A percentile compares a stretch with the other conserved stretches of the same genome.
phyloP scores from a whole-genome alignment of 768 basidiomycete genomes.

The Suillus occidentalis region DNA sequence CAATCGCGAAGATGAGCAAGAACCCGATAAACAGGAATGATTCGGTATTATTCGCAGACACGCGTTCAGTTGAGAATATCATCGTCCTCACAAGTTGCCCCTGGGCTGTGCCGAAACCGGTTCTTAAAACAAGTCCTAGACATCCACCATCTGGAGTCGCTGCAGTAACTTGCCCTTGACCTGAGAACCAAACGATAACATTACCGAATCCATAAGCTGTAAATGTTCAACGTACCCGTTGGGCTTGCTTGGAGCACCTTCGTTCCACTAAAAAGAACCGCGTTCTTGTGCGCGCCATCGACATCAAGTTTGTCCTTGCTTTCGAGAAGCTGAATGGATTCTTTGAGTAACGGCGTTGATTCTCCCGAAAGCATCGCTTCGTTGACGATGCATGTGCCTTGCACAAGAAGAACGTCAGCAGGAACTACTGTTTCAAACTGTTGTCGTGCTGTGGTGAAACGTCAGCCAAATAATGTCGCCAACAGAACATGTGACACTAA shows the following conservation, averaged over 20 bases:
- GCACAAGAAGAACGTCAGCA: constrained; percentile 89
- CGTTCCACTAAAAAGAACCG: constrained; percentile 93
- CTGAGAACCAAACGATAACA: constrained; percentile 10
- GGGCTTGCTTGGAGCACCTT: constrained; percentile 84
- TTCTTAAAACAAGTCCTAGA: constrained; percentile 88
- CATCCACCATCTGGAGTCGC: constrained; percentile 90
- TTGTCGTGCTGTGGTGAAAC: constrained; percentile 48
- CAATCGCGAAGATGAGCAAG: constrained; percentile 94
- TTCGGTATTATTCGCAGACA: constrained; percentile 95
- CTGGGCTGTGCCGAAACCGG: constrained; percentile 97
- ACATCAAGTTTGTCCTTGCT: constrained; percentile 75
- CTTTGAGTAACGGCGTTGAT: constrained; percentile 95
- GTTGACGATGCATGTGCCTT: constrained; percentile 94
- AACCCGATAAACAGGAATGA: constrained; percentile 98
- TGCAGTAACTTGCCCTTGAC: constrained; percentile 38
- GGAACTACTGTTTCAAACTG: constrained; percentile 86
- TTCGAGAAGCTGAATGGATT: constrained; percentile 87
- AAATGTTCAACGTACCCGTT: constrained; percentile 36
- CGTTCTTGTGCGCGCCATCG: constrained; percentile 84
- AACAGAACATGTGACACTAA: constrained; percentile 39
- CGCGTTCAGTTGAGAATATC: constrained; percentile 97
- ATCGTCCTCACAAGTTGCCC: constrained; percentile 97
- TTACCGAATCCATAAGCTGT: constrained; percentile 35
- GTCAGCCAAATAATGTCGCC: constrained; percentile 6
- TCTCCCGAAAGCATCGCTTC: constrained; percentile 99